Evolutionary conservation across 2,329 filamentous ascomycete species (phyloP), one percentile per base, ranked within the genome.

Genomic region (Sclerotinia glacialis): DNA sequence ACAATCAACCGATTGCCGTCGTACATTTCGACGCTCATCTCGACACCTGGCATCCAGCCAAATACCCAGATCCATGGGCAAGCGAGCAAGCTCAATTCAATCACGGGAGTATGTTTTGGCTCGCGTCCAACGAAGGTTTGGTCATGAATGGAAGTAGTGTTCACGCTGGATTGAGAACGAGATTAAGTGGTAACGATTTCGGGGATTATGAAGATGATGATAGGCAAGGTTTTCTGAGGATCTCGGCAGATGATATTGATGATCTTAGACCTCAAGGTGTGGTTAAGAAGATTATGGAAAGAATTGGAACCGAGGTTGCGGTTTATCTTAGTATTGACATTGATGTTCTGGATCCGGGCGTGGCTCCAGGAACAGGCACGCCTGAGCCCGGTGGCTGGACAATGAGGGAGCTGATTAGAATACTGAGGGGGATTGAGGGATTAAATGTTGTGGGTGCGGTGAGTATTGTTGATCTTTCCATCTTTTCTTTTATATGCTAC

Each of bases 361-460:
- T 79, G 60, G 86, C 86, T 2, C 91, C 92, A 0, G 91, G 89
- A 2, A 96, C 92, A 0, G 93, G 93, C 1, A 97, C 93, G 0
- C 93, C 93, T 0, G 93, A 96, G 80, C 90, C 92, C 0, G 93
- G 93, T 67, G 93, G 93, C 47, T 97, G 93, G 93, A 95, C 91
- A 7, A 96, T 90, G 26, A 83, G 93, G 62, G 93, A 97, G 80
- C 81, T 97, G 72, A 94, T 96, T 70, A 83, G 90, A 16, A 92
- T 97, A 67, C 78, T 97, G 76, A 82, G 92, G 42, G 92, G 91
- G 0, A 85, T 97, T 52, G 93, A 97, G 79, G 85, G 82, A 0
- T 77, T 97, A 76, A 96, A 97, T 75, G 80, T 97, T 5, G 91
- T 97, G 4, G 93, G 92, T 1, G 93, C 92, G 44, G 58, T 60